Evolutionary conservation across 73 alveolate species (phyloP).

Genomic region (Durusdinium trenchii): DNA sequence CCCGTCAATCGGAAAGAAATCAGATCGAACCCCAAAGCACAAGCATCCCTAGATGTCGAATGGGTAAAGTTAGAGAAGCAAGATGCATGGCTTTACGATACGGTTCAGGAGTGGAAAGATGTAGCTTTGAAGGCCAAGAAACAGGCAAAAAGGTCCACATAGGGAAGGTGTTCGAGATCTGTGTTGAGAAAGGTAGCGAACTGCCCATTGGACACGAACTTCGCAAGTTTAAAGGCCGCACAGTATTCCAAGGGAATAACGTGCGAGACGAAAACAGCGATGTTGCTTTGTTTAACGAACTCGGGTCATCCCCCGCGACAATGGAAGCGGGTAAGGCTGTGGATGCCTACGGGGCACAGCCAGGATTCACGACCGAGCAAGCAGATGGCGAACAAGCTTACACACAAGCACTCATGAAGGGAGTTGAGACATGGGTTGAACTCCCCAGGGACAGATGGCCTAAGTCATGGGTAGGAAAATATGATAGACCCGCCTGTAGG

Average conservation of each 20-base stretch:
- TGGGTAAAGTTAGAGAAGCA: background rate
- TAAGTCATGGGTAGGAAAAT: background rate
- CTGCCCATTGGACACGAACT: background rate
- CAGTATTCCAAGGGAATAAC: conserved; percentile 14
- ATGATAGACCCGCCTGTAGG: background rate
- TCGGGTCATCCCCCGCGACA: background rate
- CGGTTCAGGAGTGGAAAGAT: background rate
- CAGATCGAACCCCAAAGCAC: conserved; percentile 15
- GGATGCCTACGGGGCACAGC: conserved; percentile 19
- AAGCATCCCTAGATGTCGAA: background rate
- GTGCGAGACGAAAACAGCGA: conserved; percentile 12
- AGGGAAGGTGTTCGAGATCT: conserved; percentile 4
- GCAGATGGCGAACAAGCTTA: conserved; percentile 35
- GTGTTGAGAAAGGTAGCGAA: conserved; percentile 57
- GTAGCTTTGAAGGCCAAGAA: background rate
- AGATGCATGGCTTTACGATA: background rate
- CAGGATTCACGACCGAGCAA: background rate
- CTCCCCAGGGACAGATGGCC: conserved; percentile 38
- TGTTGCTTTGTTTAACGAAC: background rate
- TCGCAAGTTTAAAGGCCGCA: background rate
- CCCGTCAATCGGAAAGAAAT: conserved; percentile 14
- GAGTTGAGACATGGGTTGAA: background rate
- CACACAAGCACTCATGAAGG: conserved; percentile 26
- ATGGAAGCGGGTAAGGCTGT: conserved; percentile 53
- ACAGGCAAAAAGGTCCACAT: conserved; percentile 25